Base-by-base conservation (phyloP, 2,329 filamentous ascomycete genomes). In the Karstenula rhodostoma region DNA sequence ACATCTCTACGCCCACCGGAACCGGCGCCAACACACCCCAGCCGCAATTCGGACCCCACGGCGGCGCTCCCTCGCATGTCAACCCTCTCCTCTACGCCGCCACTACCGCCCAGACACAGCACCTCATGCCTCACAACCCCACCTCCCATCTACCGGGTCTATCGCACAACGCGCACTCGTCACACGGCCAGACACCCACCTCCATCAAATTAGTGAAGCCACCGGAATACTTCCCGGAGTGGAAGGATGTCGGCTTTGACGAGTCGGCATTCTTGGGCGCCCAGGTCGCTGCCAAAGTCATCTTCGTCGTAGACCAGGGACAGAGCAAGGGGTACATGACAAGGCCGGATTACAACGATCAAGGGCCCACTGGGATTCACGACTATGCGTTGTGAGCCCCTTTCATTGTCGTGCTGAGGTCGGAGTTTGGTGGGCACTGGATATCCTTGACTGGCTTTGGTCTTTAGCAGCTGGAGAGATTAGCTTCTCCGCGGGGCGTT, bases 21-120 rank as follows among this genome's bases (percentile, higher is more conserved):
- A 98, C 94, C 0, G 94, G 94, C 35, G 88, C 93, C 17, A 95
- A 96, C 78, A 98, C 94, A 1, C 96, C 95, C 0, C 92, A 92
- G 2, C 73, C 89, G 73, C 78, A 81, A 61, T 67, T 80, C 72
- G 77, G 73, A 69, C 73, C 83, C 71, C 76, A 82, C 66, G 70
- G 80, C 70, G 67, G 82, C 74, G 40, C 51, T 63, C 83, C 75
- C 85, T 88, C 80, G 82, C 87, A 65, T 44, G 93, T 97, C 48
- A 97, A 98, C 75, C 94, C 94, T 15, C 89, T 98, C 3, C 86
- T 98, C 4, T 91, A 96, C 61, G 94, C 94, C 4, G 95, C 95
- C 1, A 97, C 94, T 0, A 93, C 91, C 3, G 89, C 89, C 1
- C 87, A 87, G 49, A 86, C 84, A 47, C 75, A 83, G 47, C 78